phyloP scores from a whole-genome alignment of 176 grass and related monocot genomes.

The Sorghum bicolor region Sorghum_bicolor_NCBIv3 NC_012876.2:129501-130000 shows the following conservation, averaged over 20 bases:
- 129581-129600: slow-evolving; percentile 98
- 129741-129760: not conserved
- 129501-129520: slow-evolving; percentile 73
- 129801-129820: not conserved
- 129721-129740: not conserved
- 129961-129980: slow-evolving; percentile 80
- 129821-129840: not conserved
- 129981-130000: slow-evolving; percentile 52
- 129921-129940: not conserved
- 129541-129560: slow-evolving; percentile 68
- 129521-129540: slow-evolving; percentile 67
- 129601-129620: slow-evolving; percentile 21
- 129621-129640: not conserved
- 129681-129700: not conserved
- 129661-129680: not conserved
- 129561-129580: slow-evolving; percentile 63
- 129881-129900: not conserved
- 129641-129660: not conserved
- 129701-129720: slow-evolving; percentile 1
- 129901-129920: not conserved
- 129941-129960: slow-evolving; percentile 67
- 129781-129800: not conserved
- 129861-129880: not conserved
- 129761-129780: slow-evolving; percentile 3
- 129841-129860: not conserved